phyloP scores from a whole-genome alignment of 2,329 filamentous ascomycete genomes.

The Ilyonectria mors-panacis region DNA sequence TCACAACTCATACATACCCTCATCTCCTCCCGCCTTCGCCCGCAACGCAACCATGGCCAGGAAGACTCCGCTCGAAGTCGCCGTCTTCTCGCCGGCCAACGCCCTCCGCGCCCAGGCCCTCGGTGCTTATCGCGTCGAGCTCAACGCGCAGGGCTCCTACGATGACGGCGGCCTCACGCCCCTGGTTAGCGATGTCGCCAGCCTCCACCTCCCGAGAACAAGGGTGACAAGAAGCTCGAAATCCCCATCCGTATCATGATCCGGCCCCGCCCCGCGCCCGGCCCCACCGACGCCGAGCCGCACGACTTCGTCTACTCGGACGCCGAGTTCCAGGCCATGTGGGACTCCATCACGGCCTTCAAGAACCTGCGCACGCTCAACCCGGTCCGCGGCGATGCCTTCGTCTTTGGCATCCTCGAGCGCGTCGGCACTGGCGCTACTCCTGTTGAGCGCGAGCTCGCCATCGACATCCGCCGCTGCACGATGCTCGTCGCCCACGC shows the following conservation, averaged over 20 bases:
- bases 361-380: conserved; percentile 56
- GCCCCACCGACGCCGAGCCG: conserved; percentile 28
- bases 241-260: conserved; percentile 70
- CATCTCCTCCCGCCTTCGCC: neutral
- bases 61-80: conserved; percentile 63
- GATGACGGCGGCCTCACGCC: conserved; percentile 56
- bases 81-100: conserved; percentile 64
- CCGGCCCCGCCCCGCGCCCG: conserved; percentile 56
- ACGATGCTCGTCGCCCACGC: conserved; percentile 58
- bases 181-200: conserved; percentile 53
- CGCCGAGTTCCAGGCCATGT: conserved; percentile 63
- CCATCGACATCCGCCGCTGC: conserved; percentile 60
- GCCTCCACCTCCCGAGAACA: conserved; percentile 36
- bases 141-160: conserved; percentile 69
- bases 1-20: neutral
- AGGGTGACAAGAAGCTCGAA: conserved; percentile 36
- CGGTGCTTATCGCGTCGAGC: conserved; percentile 67
- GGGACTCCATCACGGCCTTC: conserved; percentile 55
- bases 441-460: conserved; percentile 27
- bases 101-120: conserved; percentile 57
- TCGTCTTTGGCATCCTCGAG: conserved; percentile 68
- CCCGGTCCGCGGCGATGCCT: conserved; percentile 64
- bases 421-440: conserved; percentile 13
- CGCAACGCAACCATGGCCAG: neutral
- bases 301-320: conserved; percentile 66